These are phyloP conservation scores for Leccinum boreale DNA, from an alignment of 768 basidiomycete genomes.

Conservation along the genomic window DNA sequence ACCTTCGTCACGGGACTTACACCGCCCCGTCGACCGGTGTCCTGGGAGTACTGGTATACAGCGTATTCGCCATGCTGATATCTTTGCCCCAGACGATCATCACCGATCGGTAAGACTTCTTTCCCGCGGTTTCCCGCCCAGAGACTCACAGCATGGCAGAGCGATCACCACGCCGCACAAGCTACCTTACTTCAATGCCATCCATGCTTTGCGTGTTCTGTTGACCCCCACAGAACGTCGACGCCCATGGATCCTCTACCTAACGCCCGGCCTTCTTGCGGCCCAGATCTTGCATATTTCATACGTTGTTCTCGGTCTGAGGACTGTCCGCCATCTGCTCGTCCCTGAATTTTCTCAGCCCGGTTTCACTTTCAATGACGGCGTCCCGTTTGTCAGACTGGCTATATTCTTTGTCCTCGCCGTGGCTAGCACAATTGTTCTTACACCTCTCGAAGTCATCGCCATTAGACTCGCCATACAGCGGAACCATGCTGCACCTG, in stretches of 20 bases:
- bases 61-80: conserved; percentile 61
- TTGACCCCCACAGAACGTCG: conserved; percentile 80
- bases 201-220: conserved; percentile 61
- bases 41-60: conserved; percentile 62
- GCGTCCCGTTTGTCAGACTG: conserved; percentile 49
- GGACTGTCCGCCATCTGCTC: conserved; percentile 49
- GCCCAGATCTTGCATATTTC: conserved; percentile 42
- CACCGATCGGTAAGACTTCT: conserved; percentile 61
- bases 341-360: conserved; percentile 47
- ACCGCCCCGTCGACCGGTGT: conserved; percentile 59
- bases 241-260: conserved; percentile 75
- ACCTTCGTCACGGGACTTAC: conserved; percentile 62
- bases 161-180: conserved; percentile 82
- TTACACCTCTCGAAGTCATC: conserved; percentile 80
- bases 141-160: conserved; percentile 35
- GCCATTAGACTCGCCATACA: conserved; percentile 77
- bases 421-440: conserved; percentile 50
- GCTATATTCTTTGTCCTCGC: conserved; percentile 57
- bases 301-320: conserved; percentile 43
- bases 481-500: conserved; percentile 74
- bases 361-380: conserved; percentile 31
- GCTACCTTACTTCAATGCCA: conserved; percentile 58
- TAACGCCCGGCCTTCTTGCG: conserved; percentile 65
- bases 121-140: not conserved
- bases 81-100: conserved; percentile 68